Base-by-base conservation (phyloP, 2,329 filamentous ascomycete genomes). In the Nemania sp. region DNA sequence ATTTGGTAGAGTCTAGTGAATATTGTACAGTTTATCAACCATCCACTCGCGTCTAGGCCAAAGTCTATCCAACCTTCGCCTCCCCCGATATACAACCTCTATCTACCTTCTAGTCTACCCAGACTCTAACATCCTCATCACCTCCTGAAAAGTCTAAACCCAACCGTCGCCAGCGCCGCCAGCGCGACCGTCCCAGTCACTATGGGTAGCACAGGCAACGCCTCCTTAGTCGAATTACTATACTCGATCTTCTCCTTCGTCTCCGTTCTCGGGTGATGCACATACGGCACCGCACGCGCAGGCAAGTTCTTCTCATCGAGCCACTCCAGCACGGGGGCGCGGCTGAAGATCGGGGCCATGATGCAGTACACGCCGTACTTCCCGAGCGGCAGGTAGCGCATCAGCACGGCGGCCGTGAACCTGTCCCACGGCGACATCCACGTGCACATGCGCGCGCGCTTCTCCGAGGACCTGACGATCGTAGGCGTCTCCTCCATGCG, bases 311-410 rank as follows among this genome's bases (percentile, higher is more conserved):
- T 72, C 53, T 74, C 74, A 1, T 69, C 61, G n/a, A 77, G 56
- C 71, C 73, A 77, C 7, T 75, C 71, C 5, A 78, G 69, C 15
- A 73, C 64, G 0, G 75, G 73, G 5, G 68, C 52, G 11, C 70
- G 61, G 26, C 56, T 52, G 15, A 75, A 38, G 41, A 72, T 38
- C 0, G 70, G 73, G 1, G 43, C 73, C 32, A 68, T 60, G 20
- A 73, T 51, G 43, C 67, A 56, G 0, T 59, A 51, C 51, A 69
- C n/a, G 51, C 54, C 61, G n/a, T 57, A 71, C 53, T 26, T 29
- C 15, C 29, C 54, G 18, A 70, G 20, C 8, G 70, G 55, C 7
- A 68, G 55, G 43, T 61, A 68, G 2, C 69, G 70, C 18, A 54
- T 27, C 22, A 71, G 35, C 27, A 73, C 70, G 20, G 61, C 68